These are phyloP conservation scores for Chamaenerion angustifolium DNA, from an alignment of 345 rosid species.

Conservation along the genomic window DNA sequence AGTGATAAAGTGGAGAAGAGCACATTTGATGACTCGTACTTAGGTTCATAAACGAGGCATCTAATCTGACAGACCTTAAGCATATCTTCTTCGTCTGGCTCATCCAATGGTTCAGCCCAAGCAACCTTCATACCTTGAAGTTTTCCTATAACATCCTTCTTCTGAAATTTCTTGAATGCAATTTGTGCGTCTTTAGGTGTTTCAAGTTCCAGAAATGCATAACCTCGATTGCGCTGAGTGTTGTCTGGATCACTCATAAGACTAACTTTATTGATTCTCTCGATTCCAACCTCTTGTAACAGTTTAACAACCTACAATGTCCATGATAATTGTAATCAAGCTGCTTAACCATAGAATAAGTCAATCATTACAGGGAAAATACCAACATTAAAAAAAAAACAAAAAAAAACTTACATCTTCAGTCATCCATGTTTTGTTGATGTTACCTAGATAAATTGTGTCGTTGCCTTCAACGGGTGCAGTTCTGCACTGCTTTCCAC, in stretches of 20 bases:
- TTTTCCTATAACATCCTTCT: conserved; percentile 8
- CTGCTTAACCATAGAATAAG: not conserved
- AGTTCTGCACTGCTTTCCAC: conserved; percentile 19
- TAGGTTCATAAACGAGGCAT: too few species aligned
- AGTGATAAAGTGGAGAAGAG: too few species aligned
- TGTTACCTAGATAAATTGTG: conserved; percentile 22
- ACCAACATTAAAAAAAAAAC: conserved; percentile 6
- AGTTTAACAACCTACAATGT: conserved; percentile 13
- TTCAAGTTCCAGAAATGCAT: conserved; percentile 21
- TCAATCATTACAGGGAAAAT: too few species aligned
- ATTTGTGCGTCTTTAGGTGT: conserved; percentile 19
- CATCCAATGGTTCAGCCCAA: conserved; percentile 22
- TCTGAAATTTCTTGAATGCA: conserved; percentile 19
- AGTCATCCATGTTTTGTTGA: conserved; percentile 19
- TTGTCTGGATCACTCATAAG: conserved; percentile 18
- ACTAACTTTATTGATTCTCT: conserved; percentile 18
- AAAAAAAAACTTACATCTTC: conserved; percentile 16
- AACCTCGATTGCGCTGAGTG: conserved; percentile 17
- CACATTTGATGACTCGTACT: too few species aligned
- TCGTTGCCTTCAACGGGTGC: conserved; percentile 20
- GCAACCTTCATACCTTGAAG: conserved; percentile 16
- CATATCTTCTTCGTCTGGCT: conserved; percentile 22
- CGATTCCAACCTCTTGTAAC: conserved; percentile 14
- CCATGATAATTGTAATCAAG: too few species aligned
- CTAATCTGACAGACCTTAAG: conserved; percentile 12